These are phyloP conservation scores for Phaeolepiota aurea DNA, from an alignment of 768 basidiomycete genomes.

Conservation along the genomic window DNA sequence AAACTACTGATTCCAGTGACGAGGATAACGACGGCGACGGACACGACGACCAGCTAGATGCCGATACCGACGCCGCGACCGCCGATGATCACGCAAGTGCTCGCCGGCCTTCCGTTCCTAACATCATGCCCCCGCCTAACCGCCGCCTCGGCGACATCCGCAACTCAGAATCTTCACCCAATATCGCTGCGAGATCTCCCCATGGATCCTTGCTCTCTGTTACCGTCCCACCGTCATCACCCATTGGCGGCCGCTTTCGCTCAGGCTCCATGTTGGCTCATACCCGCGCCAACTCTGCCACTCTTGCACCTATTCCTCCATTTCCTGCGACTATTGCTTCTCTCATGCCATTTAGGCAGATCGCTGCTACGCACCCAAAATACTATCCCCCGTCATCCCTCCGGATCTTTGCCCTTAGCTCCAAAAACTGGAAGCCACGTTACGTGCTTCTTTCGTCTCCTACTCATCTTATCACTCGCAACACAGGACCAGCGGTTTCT, in stretches of 20 bases:
- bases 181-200: constrained; percentile 15
- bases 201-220: constrained; percentile 26
- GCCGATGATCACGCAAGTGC: constrained; percentile 28
- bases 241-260: constrained; percentile 21
- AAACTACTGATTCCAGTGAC: constrained; percentile 24
- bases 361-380: constrained; percentile 52
- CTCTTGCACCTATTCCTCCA: constrained; percentile 34
- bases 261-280: constrained; percentile 29
- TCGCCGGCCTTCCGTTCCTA: constrained; percentile 2
- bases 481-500: constrained; percentile 31
- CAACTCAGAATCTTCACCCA: constrained; percentile 13
- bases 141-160: constrained; percentile 9
- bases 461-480: constrained; percentile 24
- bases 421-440: constrained; percentile 65
- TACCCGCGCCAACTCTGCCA: constrained; percentile 28
- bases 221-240: constrained; percentile 14
- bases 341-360: constrained; percentile 43
- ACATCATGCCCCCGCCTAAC: background rate
- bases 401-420: constrained; percentile 63
- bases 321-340: constrained; percentile 54
- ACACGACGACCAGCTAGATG: constrained; percentile 5
- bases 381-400: constrained; percentile 62
- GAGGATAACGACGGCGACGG: constrained; percentile 28
- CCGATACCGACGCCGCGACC: constrained; percentile 20
- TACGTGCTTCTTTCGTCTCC: constrained; percentile 53